Percentiles rank a stretch among this genome's conserved stretches.
These are phyloP conservation scores for Cercospora janseana DNA, from an alignment of 2,329 filamentous ascomycete genomes.

Conservation along the genomic window DNA sequence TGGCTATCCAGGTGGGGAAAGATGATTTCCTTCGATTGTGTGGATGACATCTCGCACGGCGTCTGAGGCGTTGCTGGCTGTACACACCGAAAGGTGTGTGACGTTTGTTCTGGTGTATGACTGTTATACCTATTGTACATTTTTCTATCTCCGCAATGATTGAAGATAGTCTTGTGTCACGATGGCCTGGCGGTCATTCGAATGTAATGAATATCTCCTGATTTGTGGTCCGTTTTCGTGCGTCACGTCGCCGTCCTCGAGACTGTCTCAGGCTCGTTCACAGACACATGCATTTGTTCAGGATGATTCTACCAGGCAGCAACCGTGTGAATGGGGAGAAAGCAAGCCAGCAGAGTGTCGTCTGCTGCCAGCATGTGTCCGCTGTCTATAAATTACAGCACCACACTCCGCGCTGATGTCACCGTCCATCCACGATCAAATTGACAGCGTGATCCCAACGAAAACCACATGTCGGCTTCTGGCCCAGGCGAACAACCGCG, in stretches of 20 bases:
- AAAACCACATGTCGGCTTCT: conserved; percentile 1
- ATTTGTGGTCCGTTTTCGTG: neutral
- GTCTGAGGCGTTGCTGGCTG: conserved; percentile 15
- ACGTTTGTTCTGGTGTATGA: conserved; percentile 1
- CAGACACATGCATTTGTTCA: too few relatives aligned
- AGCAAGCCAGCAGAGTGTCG: too few relatives aligned
- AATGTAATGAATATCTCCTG: conserved; percentile 7
- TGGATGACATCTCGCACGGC: conserved; percentile 15
- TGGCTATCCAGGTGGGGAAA: neutral
- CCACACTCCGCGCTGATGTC: too few relatives aligned
- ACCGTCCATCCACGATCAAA: too few relatives aligned
- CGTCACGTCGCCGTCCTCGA: neutral
- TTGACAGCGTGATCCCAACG: too few relatives aligned
- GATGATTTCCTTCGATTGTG: conserved; percentile 4
- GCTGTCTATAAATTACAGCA: too few relatives aligned
- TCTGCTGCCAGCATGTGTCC: too few relatives aligned
- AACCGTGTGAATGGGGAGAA: too few relatives aligned
- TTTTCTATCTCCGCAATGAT: conserved; percentile 12
- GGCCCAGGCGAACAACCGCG: conserved; percentile 1
- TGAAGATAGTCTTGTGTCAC: conserved; percentile 4
- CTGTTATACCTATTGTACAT: conserved; percentile 17
- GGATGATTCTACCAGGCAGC: too few relatives aligned
- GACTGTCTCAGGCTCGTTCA: too few relatives aligned
- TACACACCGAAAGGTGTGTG: conserved; percentile 6
- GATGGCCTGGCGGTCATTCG: conserved; percentile 1